These are phyloP conservation scores for Coemansia asiatica DNA, from an alignment of 192 early-diverging fungal species.

Conservation along the genomic window DNA sequence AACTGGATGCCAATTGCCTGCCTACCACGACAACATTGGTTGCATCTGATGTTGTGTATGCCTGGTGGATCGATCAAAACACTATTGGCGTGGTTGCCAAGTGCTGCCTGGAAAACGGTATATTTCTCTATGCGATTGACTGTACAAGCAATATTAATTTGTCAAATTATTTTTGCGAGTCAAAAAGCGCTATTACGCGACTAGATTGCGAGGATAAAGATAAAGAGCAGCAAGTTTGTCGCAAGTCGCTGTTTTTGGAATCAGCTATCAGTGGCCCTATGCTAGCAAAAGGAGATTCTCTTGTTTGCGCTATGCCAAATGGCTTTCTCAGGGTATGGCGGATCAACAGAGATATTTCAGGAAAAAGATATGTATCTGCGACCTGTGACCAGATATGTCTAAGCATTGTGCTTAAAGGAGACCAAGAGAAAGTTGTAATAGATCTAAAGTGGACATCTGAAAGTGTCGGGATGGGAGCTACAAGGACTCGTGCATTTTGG, in stretches of 20 bases:
- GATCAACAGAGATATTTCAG: conserved; percentile 3
- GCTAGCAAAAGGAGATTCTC: conserved; percentile 3
- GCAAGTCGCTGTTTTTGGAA: not conserved
- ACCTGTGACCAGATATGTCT: not conserved
- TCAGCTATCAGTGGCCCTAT: conserved; percentile 5
- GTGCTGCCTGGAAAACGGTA: not conserved
- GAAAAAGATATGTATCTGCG: not conserved
- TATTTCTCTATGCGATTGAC: conserved; percentile 22
- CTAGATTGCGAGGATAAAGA: not conserved
- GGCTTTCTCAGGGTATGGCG: conserved; percentile 23
- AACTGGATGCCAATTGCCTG: too few species aligned
- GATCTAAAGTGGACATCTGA: conserved; percentile 25
- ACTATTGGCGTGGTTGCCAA: conserved; percentile 19
- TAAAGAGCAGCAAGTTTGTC: not conserved
- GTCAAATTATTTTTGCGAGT: not conserved
- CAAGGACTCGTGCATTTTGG: conserved; percentile 25
- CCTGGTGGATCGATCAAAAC: conserved; percentile 28
- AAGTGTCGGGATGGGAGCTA: conserved; percentile 21
- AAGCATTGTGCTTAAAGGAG: not conserved
- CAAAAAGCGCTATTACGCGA: conserved; percentile 1
- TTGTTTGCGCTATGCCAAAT: conserved; percentile 12
- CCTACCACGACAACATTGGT: not conserved
- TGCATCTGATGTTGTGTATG: conserved; percentile 16
- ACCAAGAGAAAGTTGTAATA: not conserved
- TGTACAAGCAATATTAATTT: not conserved